These are phyloP conservation scores for Cicer pinnatifidum DNA, from an alignment of 306 rosid species.

Conservation along the genomic window DNA sequence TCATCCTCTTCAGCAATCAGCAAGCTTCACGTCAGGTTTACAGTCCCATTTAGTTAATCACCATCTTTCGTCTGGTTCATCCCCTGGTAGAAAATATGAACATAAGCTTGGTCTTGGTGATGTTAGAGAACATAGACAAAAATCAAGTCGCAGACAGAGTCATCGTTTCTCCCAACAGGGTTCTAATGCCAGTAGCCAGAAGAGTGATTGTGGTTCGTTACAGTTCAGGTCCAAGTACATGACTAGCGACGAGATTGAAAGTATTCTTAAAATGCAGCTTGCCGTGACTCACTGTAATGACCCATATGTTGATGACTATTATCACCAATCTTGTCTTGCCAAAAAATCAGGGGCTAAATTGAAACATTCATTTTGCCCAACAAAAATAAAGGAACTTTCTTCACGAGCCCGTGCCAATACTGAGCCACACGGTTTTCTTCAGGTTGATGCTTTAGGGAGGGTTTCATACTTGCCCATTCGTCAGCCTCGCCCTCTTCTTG, in stretches of 20 bases:
- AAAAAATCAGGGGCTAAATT: constrained; percentile 50
- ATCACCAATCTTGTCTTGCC: constrained; percentile 61
- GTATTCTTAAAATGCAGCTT: constrained; percentile 63
- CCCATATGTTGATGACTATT: constrained; percentile 58
- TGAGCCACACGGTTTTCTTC: constrained; percentile 52
- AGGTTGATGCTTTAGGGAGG: constrained; percentile 58
- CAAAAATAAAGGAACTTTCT: constrained; percentile 56
- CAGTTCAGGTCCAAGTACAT: constrained; percentile 64
- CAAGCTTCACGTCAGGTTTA: constrained; percentile 52
- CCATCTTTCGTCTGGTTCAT: constrained; percentile 46
- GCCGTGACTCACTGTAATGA: constrained; percentile 57
- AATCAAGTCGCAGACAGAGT: constrained; percentile 55
- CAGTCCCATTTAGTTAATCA: constrained; percentile 57
- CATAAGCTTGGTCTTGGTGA: constrained; percentile 48
- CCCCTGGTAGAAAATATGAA: constrained; percentile 49
- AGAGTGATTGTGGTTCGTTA: constrained; percentile 49
- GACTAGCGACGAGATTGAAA: constrained; percentile 66
- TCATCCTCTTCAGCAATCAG: constrained; percentile 49
- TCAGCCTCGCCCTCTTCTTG: constrained; percentile 60
- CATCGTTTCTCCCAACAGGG: constrained; percentile 51
- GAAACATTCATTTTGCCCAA: constrained; percentile 58
- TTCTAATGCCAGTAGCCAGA: constrained; percentile 54
- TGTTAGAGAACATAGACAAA: constrained; percentile 55
- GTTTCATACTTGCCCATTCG: constrained; percentile 56
- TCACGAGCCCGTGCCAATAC: constrained; percentile 51